A percentile compares a stretch with the other conserved stretches of the same genome.
Conservation (phyloP, 495 filamentous ascomycete species). For the Rostrohypoxylon terebratum region DNA sequence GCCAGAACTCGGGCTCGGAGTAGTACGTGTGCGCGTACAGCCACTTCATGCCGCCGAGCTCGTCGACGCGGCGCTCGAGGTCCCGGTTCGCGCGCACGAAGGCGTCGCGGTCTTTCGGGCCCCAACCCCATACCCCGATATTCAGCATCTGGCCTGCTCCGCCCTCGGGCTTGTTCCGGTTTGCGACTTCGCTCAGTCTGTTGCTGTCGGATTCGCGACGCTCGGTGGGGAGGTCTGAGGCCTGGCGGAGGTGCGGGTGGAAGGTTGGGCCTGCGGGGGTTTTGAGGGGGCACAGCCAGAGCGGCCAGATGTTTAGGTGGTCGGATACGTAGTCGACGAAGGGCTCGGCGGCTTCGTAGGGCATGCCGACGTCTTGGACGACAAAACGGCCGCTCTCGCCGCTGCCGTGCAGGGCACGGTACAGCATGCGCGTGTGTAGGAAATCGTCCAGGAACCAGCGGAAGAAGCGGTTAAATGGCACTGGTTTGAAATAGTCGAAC, state of each 20-base stretch:
- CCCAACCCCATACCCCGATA: slow-evolving; percentile 67
- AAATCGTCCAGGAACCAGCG: slow-evolving; percentile 72
- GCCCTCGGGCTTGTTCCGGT: slow-evolving; percentile 24
- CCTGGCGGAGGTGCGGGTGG: slow-evolving; percentile 52
- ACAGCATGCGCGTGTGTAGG: slow-evolving; percentile 72
- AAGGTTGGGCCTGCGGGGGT: slow-evolving; percentile 57
- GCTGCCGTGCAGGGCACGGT: slow-evolving; percentile 68
- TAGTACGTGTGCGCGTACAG: slow-evolving; percentile 73
- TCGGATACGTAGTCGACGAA: slow-evolving; percentile 66
- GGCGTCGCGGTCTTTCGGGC: slow-evolving; percentile 52
- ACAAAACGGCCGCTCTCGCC: slow-evolving; percentile 65
- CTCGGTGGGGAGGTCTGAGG: background rate
- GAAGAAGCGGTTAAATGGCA: slow-evolving; percentile 67
- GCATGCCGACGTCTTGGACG: slow-evolving; percentile 69
- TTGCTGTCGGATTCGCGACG: background rate
- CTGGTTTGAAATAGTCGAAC: slow-evolving; percentile 64
- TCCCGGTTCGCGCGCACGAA: slow-evolving; percentile 70
- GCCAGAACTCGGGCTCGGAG: slow-evolving; percentile 65
- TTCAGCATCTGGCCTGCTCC: slow-evolving; percentile 60
- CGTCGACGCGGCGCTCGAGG: slow-evolving; percentile 71
- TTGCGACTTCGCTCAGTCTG: background rate
- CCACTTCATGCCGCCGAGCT: slow-evolving; percentile 75
- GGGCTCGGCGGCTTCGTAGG: slow-evolving; percentile 59
- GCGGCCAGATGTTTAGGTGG: slow-evolving; percentile 65
- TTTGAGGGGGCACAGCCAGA: slow-evolving; percentile 71